phyloP scores from a whole-genome alignment of 2,329 filamentous ascomycete genomes.

The Phoma sp. region DNA sequence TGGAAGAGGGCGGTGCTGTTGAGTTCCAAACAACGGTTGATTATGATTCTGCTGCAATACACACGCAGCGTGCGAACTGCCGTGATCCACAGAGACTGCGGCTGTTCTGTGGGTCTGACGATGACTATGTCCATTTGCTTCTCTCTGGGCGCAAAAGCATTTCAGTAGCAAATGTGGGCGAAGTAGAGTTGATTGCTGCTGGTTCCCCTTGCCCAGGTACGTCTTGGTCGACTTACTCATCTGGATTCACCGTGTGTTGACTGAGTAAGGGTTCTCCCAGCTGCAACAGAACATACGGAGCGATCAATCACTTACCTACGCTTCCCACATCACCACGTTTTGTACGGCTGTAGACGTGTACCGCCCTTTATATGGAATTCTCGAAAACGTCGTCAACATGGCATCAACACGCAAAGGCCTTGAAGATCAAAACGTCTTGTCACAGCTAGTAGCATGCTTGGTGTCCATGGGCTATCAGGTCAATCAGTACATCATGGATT shows the following conservation, averaged over 20 bases:
- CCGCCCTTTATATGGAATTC: slow-evolving; percentile 73
- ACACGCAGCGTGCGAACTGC: slow-evolving; percentile 76
- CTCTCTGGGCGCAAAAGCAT: slow-evolving; percentile 55
- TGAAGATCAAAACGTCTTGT: slow-evolving; percentile 70
- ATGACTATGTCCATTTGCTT: slow-evolving; percentile 67
- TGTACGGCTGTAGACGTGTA: slow-evolving; percentile 78
- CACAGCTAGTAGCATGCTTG: slow-evolving; percentile 74
- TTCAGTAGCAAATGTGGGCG: slow-evolving; percentile 64
- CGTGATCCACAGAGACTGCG: slow-evolving; percentile 51
- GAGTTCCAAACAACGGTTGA: slow-evolving; percentile 74
- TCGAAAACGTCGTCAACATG: slow-evolving; percentile 80
- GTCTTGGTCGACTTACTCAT: background rate
- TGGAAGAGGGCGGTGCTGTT: slow-evolving; percentile 75
- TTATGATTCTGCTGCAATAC: slow-evolving; percentile 67
- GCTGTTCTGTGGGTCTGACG: slow-evolving; percentile 75
- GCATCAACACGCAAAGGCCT: slow-evolving; percentile 56
- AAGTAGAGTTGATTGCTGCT: slow-evolving; percentile 73
- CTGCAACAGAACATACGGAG: slow-evolving; percentile 68
- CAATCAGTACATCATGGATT: slow-evolving; percentile 71
- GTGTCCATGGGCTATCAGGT: slow-evolving; percentile 81
- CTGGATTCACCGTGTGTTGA: background rate
- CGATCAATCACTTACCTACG: slow-evolving; percentile 68
- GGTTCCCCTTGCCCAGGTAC: slow-evolving; percentile 74
- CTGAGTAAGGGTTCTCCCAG: slow-evolving; percentile 66
- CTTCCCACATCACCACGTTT: slow-evolving; percentile 79